Evolutionary conservation across 352 stramenopile species (phyloP), one percentile per base, ranked within the genome.

Genomic region (Aphanomyces stellatus): DNA sequence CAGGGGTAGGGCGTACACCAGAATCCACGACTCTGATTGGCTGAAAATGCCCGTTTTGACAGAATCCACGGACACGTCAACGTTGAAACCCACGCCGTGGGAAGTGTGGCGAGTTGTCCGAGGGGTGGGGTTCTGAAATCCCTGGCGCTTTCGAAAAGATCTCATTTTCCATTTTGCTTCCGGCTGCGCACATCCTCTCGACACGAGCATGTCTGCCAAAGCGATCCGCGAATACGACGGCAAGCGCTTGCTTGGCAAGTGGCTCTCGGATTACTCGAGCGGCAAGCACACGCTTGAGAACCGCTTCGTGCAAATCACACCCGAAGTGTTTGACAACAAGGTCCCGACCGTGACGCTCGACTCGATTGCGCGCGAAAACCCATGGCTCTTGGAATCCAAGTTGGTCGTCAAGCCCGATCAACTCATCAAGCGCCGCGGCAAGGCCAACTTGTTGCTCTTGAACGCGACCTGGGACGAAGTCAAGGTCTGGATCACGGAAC

Each of bases 391-490:
- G 25, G 75, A 69, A 24, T 76, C 73, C 22, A 95, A 90, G 69
- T 84, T 99, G 37, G 96, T 98, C 55, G 95, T 98, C 61, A 99
- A 99, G 81, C 96, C 96, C 19, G 96, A 99, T 79, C 93, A 98
- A 83, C 82, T 99, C 42, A 98, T 99, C 78, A 98, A 98, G 81
- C 81, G 95, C 57, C 87, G 96, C 51, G 96, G 96, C 62, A 99
- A 99, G 78, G 88, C 80, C 53, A 97, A 97, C 69, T 78, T 99
- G 46, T 79, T 99, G 33, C 81, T 95, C 53, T 88, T 99, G 41
- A 98, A 98, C 72, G 88, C 96, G 30, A 88, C 81, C 48, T 98
- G 90, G 82, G 43, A 71, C 17, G 74, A 97, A 71, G 93, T 98
- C 33, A 80, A 98, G 76, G 80, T 90, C 35, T 99, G 95, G 95